Conservation (phyloP, 345 rosid species). For the Rhizophora apiculata region DNA sequence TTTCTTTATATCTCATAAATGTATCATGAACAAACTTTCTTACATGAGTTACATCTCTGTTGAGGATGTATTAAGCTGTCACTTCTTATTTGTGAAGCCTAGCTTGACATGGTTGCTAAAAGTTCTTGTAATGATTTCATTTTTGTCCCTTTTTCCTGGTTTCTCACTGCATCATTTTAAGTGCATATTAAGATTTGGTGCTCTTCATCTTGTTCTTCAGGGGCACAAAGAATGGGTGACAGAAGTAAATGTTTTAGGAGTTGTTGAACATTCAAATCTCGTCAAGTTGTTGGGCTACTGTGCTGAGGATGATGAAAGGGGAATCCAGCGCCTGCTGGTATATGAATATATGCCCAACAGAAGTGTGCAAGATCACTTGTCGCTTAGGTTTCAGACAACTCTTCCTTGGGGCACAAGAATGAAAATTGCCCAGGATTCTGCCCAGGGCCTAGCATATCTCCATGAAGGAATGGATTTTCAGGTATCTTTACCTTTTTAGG, state of each 20-base stretch:
- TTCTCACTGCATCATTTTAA: neutral
- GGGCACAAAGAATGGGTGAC: constrained; percentile 99
- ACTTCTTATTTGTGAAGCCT: too few relatives aligned
- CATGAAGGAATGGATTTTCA: constrained; percentile 97
- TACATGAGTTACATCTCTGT: too few relatives aligned
- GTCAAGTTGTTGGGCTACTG: constrained; percentile 89
- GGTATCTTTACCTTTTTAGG: constrained; percentile 34
- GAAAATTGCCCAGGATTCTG: constrained; percentile 81
- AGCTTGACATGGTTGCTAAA: too few relatives aligned
- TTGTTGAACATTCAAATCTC: constrained; percentile 87
- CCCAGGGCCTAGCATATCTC: constrained; percentile 81
- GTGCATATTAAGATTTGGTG: neutral
- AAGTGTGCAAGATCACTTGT: constrained; percentile 91
- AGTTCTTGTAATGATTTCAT: too few relatives aligned
- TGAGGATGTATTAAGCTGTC: too few relatives aligned
- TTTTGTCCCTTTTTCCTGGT: too few relatives aligned
- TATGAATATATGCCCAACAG: constrained; percentile 85
- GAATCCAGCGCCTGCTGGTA: constrained; percentile 84
- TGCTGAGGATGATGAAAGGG: constrained; percentile 96
- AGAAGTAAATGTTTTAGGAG: constrained; percentile 87
- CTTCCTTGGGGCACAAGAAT: constrained; percentile 76
- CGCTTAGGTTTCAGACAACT: constrained; percentile 51
- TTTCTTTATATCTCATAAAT: neutral
- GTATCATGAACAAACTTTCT: neutral
- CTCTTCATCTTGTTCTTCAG: constrained; percentile 32